Evolutionary conservation across 2,329 filamentous ascomycete species (phyloP).

Genomic region (Colletotrichum plurivorum): DNA sequence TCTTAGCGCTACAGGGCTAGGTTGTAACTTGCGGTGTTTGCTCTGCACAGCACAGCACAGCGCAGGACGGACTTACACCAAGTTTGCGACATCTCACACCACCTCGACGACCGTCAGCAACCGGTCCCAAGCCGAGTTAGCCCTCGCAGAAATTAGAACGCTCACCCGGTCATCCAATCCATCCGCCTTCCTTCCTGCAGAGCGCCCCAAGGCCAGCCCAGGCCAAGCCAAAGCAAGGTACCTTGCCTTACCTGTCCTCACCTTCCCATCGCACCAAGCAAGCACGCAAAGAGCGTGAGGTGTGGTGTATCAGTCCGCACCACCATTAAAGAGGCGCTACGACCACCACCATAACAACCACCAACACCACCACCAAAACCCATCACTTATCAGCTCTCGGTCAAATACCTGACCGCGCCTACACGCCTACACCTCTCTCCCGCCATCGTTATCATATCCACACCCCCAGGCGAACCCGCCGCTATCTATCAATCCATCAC

Average conservation of each 20-base stretch:
- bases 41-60: no score
- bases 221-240: constrained; percentile 15
- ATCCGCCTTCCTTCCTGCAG: constrained; percentile 10
- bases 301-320: constrained; percentile 8
- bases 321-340: no score
- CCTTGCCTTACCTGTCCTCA: background rate
- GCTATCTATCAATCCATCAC: constrained; percentile 40
- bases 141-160: constrained; percentile 22
- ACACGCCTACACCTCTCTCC: no score
- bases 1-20: constrained; percentile 24
- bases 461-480: constrained; percentile 36
- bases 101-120: constrained; percentile 12
- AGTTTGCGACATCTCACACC: constrained; percentile 21
- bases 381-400: constrained; percentile 42
- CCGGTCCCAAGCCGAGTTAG: constrained; percentile 26
- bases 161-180: constrained; percentile 22
- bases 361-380: constrained; percentile 10
- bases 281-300: no score
- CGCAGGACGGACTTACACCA: constrained; percentile 18
- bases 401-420: constrained; percentile 31
- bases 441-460: constrained; percentile 11
- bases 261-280: no score
- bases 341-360: constrained; percentile 1
- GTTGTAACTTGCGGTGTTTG: background rate
- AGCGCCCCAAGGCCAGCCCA: constrained; percentile 19